Percentiles rank a stretch among this genome's conserved stretches.
These are phyloP conservation scores for Entelexis sorbosivorans DNA, from an alignment of 1,139 yeast genomes.

Conservation along the genomic window DNA sequence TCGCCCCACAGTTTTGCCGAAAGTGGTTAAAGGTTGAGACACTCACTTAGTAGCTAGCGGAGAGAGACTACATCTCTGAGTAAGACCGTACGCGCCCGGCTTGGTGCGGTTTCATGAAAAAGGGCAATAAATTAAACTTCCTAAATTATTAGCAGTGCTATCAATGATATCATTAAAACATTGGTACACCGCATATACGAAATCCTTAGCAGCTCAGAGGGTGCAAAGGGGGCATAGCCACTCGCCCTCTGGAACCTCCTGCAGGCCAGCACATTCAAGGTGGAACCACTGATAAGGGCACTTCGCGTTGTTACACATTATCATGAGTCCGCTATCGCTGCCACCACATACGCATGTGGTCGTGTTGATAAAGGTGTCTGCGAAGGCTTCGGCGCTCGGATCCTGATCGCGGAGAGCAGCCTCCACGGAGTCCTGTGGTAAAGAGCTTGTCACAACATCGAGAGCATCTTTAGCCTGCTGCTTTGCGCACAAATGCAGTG, in stretches of 20 bases:
- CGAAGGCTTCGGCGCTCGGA: neutral
- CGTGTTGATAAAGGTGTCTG: neutral
- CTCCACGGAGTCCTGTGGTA: neutral
- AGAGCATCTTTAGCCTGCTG: neutral
- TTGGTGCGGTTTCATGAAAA: no score
- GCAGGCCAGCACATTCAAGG: conserved; percentile 8
- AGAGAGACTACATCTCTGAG: no score
- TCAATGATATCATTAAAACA: no score
- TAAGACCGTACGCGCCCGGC: no score
- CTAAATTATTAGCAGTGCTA: no score
- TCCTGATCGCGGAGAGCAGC: neutral
- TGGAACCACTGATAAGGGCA: conserved; percentile 35
- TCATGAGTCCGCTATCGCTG: conserved; percentile 10
- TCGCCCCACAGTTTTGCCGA: no score
- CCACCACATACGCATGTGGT: conserved; percentile 6
- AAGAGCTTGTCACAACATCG: neutral
- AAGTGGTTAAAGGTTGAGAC: no score
- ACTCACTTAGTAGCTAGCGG: no score
- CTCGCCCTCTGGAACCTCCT: neutral
- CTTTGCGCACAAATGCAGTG: neutral
- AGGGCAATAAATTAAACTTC: no score
- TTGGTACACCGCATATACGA: no score
- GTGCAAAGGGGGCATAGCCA: conserved; percentile 13
- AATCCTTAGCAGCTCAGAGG: neutral
- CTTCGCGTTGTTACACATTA: conserved; percentile 5